Evolutionary conservation across 306 rosid species (phyloP).

Genomic region (Cicer chorassanicum): DNA sequence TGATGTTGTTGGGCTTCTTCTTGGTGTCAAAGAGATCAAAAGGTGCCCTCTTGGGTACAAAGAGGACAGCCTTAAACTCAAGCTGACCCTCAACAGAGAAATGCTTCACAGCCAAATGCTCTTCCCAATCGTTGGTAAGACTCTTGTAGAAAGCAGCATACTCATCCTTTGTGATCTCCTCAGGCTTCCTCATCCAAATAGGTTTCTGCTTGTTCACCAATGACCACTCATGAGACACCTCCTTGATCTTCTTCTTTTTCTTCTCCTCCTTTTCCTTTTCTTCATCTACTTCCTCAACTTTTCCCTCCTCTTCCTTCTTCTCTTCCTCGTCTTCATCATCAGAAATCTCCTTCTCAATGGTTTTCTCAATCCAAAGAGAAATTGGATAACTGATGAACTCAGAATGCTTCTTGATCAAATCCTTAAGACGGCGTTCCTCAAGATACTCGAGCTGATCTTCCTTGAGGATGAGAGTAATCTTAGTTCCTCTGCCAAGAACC

Average conservation of each 20-base stretch:
- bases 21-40: conserved; percentile 88
- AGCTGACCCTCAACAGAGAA: conserved; percentile 98
- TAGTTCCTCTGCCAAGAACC: conserved; percentile 84
- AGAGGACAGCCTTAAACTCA: conserved; percentile 90
- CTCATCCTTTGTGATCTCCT: conserved; percentile 84
- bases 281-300: conserved; percentile 88
- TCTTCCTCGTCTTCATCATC: conserved; percentile 95
- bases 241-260: conserved; percentile 89
- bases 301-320: conserved; percentile 90
- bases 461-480: conserved; percentile 77
- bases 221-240: conserved; percentile 87
- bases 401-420: conserved; percentile 90
- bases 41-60: conserved; percentile 95
- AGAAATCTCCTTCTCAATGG: conserved; percentile 89
- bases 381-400: conserved; percentile 98
- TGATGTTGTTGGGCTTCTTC: conserved; percentile 96
- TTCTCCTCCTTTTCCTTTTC: conserved; percentile 89
- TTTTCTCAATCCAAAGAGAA: conserved; percentile 92
- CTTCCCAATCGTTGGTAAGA: conserved; percentile 97
- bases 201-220: conserved; percentile 97
- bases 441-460: conserved; percentile 96
- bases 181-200: conserved; percentile 98
- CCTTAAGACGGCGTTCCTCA: conserved; percentile 89
- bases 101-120: conserved; percentile 88
- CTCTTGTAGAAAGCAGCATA: conserved; percentile 93